Evolutionary conservation across 768 basidiomycete species (phyloP).

Genomic region (Pulveroboletus sp.): DNA sequence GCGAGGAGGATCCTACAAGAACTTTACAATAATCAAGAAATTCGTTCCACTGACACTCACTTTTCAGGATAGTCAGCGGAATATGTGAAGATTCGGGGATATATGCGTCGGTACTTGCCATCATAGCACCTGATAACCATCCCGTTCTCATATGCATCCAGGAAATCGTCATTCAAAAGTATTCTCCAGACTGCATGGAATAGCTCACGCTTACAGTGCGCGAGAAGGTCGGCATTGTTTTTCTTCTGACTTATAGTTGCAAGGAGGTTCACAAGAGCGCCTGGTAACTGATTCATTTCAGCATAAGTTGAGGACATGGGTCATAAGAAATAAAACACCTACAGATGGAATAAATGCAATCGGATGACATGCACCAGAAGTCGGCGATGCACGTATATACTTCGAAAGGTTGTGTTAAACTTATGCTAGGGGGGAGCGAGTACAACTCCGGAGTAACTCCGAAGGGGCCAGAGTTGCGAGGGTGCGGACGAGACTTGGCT

Average conservation of each 20-base stretch:
- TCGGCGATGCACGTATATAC: neutral
- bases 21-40: too few relatives aligned
- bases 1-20: conserved; percentile 25
- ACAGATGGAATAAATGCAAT: conserved; percentile 4
- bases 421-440: too few relatives aligned
- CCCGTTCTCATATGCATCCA: neutral
- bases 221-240: neutral
- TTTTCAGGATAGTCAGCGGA: conserved; percentile 5
- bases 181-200: conserved; percentile 5
- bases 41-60: too few relatives aligned
- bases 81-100: conserved; percentile 2
- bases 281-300: neutral
- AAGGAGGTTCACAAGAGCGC: neutral
- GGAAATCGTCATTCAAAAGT: neutral
- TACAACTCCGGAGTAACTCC: too few relatives aligned
- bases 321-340: neutral
- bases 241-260: neutral
- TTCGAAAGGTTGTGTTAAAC: conserved; percentile 11
- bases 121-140: conserved; percentile 1
- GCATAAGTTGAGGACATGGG: neutral
- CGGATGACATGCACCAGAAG: neutral
- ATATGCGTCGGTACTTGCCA: neutral
- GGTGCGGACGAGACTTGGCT: too few relatives aligned
- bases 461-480: too few relatives aligned
- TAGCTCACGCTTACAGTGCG: conserved; percentile 5